These are phyloP conservation scores for Niveomyces coronatus DNA, from an alignment of 2,329 filamentous ascomycete genomes.

Conservation along the genomic window DNA sequence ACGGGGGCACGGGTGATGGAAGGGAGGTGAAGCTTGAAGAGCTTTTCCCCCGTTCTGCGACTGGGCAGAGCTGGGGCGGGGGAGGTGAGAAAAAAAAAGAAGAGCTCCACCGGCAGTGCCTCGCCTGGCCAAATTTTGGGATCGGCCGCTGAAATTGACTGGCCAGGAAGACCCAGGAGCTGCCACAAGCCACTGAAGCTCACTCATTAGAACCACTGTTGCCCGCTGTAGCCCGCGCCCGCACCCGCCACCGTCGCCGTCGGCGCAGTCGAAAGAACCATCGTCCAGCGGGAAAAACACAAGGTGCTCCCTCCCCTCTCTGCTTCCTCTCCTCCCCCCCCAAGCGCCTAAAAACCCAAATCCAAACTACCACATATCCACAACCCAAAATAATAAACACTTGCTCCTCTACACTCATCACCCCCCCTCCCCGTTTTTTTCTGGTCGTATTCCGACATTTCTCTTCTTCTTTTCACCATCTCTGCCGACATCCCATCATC, in stretches of 20 bases:
- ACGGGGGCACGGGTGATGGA: slow-evolving; percentile 3
- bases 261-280: too few relatives aligned
- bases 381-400: slow-evolving; percentile 23
- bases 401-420: slow-evolving; percentile 17
- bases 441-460: slow-evolving; percentile 13
- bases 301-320: slow-evolving; percentile 11
- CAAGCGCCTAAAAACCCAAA: slow-evolving; percentile 12
- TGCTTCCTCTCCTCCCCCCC: slow-evolving; percentile 6
- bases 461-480: slow-evolving; percentile 10
- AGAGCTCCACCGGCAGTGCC: slow-evolving; percentile 2
- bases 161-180: too few relatives aligned
- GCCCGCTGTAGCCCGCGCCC: not conserved
- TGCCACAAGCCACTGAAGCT: not conserved
- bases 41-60: not conserved
- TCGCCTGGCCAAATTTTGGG: not conserved
- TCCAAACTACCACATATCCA: slow-evolving; percentile 16
- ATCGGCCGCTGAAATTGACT: too few relatives aligned
- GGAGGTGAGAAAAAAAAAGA: slow-evolving; percentile 7
- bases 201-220: not conserved
- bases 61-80: slow-evolving; percentile 1
- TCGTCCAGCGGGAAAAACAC: not conserved
- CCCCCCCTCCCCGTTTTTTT: slow-evolving; percentile 15
- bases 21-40: slow-evolving; percentile 10
- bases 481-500: slow-evolving; percentile 3
- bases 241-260: not conserved